Evolutionary conservation across 139 green algal genomes (phyloP), one percentile per base, ranked within the genome.

Genomic region (Axilococcus clingmanii): DNA sequence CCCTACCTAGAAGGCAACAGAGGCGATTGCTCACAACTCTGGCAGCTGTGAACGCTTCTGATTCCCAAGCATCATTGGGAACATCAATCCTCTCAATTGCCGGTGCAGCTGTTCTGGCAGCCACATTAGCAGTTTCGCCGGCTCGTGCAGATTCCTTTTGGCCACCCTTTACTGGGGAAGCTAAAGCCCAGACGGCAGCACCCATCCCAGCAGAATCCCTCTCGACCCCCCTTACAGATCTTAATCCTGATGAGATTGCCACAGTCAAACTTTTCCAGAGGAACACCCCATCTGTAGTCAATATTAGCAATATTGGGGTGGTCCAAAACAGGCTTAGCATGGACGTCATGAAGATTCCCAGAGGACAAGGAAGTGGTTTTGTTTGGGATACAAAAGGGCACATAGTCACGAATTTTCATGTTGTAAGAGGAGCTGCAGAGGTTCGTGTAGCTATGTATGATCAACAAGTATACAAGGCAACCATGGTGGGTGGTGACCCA

Each of bases 401-500:
- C 44, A 74, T 93, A 42, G 75, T 93, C 0, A 91, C 83, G 2
- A 80, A 79, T 36, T 83, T 66, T 49, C 81, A 88, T 46, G 72
- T 87, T 23, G 71, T 84, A 30, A 45, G 47, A 15, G 67, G 63
- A 7, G 67, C 74, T 3, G 61, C 50, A 60, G 65, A 61, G 38
- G 38, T 63, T 3, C 33, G 38, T 7, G 68, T 76, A 4, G 44
- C 68, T 2, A 44, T 80, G 3, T 72, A 79, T 33, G 73, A 81
- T 52, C 68, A 76, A 30, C 61, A 38, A 30, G 59, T 74, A 2
- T 79, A 52, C 31, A 40, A 52, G 11, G 73, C 73, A 31, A 75
- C 60, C 48, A 57, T 79, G 6, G 32, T 69, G 12, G 57, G 59
- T 1, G 63, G 60, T 4, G 82, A 89, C 47, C 66, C 64, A 7